Evolutionary conservation across 441 rosid species (phyloP), one percentile per base, ranked within the genome.

Genomic region (Arabidopsis lyrata): DNA sequence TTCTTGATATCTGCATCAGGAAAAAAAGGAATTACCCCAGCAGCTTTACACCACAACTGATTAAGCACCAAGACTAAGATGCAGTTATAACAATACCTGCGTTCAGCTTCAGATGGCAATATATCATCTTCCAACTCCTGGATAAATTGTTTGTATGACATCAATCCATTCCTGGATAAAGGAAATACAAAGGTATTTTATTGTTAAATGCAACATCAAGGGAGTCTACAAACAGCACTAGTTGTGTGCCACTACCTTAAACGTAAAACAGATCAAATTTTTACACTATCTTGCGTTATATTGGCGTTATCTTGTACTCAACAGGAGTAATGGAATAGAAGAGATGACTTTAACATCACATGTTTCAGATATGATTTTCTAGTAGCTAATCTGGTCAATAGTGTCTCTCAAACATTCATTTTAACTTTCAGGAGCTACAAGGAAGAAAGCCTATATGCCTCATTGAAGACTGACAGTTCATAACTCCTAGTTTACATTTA

Each of bases 111-210:
- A 45, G 97, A 76, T 20, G 99, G 99, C 66, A 93, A 74, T 73
- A 95, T 84, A 82, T 95, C 98, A 86, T 95, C 99, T 87, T 95
- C 99, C 82, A 95, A 90, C 86, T 91, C 99, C 85, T 91, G 98
- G 73, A 95, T 95, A 77, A 95, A 95, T 76, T 93, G 98, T 89
- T 95, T 95, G 90, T 95, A 95, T 29, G 97, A 88, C 99, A 95
- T 91, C 85, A 95, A 83, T 73, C 99, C 98, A 74, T 93, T 98
- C 79, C 99, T 95, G 94, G 62, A 76, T 68, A 27, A 63, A 63
- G 61, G 27, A 31, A 38, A 49, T 7, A 41, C 41, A 9, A 32
- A 10, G 3, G 64, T 34, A 8, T 63, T 63, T 35, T 64, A 31
- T 68, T 14, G 29, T 48, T 60, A 63, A 29, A 75, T 74, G 49